Evolutionary conservation across 805 yeast species (phyloP).

Genomic region (Kurtzmaniella fragi): DNA sequence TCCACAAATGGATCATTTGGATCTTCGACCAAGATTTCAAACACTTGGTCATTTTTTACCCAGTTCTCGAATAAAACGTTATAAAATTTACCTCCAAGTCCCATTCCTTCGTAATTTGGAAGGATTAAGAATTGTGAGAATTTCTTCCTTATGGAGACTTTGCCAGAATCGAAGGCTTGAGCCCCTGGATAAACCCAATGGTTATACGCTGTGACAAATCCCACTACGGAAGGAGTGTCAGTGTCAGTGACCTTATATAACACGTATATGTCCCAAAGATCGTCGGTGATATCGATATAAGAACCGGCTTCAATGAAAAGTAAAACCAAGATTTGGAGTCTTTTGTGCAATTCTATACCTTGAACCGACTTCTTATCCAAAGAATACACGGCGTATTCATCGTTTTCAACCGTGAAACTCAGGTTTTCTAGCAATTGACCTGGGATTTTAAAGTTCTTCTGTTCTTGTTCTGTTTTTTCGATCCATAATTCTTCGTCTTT

Average conservation of each 20-base stretch:
- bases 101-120: constrained; percentile 75
- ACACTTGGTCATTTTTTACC: constrained; percentile 45
- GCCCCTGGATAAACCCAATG: constrained; percentile 72
- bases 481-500: constrained; percentile 71
- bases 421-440: constrained; percentile 24
- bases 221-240: constrained; percentile 47
- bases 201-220: constrained; percentile 78
- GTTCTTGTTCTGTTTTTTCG: constrained; percentile 46
- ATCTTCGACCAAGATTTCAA: constrained; percentile 86
- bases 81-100: constrained; percentile 70
- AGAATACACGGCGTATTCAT: constrained; percentile 48
- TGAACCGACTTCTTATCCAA: constrained; percentile 34
- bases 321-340: constrained; percentile 76
- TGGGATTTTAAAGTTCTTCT: constrained; percentile 36
- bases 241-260: constrained; percentile 27
- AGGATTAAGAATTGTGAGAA: constrained; percentile 83
- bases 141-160: constrained; percentile 50
- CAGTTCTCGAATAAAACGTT: constrained; percentile 50
- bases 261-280: constrained; percentile 74
- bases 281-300: constrained; percentile 71
- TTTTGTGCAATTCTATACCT: constrained; percentile 51
- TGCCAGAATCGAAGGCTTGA: constrained; percentile 43
- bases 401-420: constrained; percentile 29
- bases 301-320: constrained; percentile 93
- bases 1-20: constrained; percentile 93